Conservation (phyloP, 306 rosid species). For the Boehmeria nivea region DNA sequence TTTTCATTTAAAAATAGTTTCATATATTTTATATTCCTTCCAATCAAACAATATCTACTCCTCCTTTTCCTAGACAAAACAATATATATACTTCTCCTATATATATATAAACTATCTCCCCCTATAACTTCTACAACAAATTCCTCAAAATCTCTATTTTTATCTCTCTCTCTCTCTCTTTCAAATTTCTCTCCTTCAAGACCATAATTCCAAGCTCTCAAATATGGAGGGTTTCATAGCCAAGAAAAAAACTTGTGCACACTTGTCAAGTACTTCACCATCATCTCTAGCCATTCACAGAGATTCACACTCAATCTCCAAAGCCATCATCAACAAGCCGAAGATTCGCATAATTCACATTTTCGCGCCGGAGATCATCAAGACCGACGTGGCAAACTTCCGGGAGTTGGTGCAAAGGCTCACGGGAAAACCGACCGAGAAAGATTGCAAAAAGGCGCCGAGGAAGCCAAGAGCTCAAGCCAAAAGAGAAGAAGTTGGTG, state of each 20-base stretch:
- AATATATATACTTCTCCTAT: slow-evolving; percentile 10
- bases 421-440: slow-evolving; percentile 66
- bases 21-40: neutral
- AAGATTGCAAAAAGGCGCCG: neutral
- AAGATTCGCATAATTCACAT: slow-evolving; percentile 87
- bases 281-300: slow-evolving; percentile 44
- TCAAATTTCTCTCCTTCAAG: neutral
- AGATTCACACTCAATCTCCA: slow-evolving; percentile 51
- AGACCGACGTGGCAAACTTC: slow-evolving; percentile 76
- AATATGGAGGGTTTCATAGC: slow-evolving; percentile 43
- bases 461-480: neutral
- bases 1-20: neutral
- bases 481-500: no score
- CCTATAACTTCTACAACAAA: slow-evolving; percentile 10
- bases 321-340: slow-evolving; percentile 36
- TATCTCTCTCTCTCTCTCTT: slow-evolving; percentile 3
- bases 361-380: slow-evolving; percentile 82
- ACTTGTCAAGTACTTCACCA: slow-evolving; percentile 12
- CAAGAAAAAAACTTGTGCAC: slow-evolving; percentile 17
- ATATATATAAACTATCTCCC: slow-evolving; percentile 18
- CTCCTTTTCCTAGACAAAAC: no score
- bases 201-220: neutral
- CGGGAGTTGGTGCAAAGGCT: slow-evolving; percentile 73
- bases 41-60: neutral
- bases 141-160: neutral